Evolutionary conservation across 2,329 filamentous ascomycete species (phyloP).

Genomic region (Dendrostoma leiphaemia): DNA sequence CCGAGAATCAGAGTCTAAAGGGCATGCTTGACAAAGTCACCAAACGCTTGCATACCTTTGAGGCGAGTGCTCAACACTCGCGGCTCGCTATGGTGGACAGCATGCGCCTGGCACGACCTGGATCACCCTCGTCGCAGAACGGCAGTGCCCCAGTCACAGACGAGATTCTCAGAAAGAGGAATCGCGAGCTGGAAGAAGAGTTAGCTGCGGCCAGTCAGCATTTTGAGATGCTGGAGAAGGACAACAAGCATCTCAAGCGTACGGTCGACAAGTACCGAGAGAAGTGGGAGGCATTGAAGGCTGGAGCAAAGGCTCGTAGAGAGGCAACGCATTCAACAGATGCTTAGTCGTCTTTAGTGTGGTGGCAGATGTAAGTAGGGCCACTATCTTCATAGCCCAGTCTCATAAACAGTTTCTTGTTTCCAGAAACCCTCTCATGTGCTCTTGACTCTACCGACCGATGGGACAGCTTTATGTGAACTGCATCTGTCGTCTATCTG

Average conservation of each 20-base stretch:
- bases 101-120: conserved; percentile 59
- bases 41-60: conserved; percentile 87
- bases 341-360: neutral
- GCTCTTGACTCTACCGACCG: too few relatives aligned
- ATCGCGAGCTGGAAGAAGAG: conserved; percentile 67
- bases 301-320: conserved; percentile 56
- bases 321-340: conserved; percentile 30
- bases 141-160: conserved; percentile 37
- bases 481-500: too few relatives aligned
- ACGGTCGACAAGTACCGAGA: conserved; percentile 58
- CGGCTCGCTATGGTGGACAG: conserved; percentile 85
- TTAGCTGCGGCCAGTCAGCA: conserved; percentile 56
- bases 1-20: conserved; percentile 86
- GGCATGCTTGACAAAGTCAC: conserved; percentile 82
- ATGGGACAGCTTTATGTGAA: too few relatives aligned
- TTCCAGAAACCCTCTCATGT: neutral
- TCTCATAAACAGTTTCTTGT: neutral
- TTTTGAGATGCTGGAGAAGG: conserved; percentile 64
- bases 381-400: neutral
- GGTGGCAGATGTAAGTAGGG: neutral
- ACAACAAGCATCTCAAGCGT: conserved; percentile 53
- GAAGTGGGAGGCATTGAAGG: conserved; percentile 61
- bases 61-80: conserved; percentile 85
- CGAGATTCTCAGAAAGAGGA: conserved; percentile 45
- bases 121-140: conserved; percentile 44